Evolutionary conservation across 169 alveolate genomes (phyloP).

Genomic region (Plasmodium cynomolgi): DNA sequence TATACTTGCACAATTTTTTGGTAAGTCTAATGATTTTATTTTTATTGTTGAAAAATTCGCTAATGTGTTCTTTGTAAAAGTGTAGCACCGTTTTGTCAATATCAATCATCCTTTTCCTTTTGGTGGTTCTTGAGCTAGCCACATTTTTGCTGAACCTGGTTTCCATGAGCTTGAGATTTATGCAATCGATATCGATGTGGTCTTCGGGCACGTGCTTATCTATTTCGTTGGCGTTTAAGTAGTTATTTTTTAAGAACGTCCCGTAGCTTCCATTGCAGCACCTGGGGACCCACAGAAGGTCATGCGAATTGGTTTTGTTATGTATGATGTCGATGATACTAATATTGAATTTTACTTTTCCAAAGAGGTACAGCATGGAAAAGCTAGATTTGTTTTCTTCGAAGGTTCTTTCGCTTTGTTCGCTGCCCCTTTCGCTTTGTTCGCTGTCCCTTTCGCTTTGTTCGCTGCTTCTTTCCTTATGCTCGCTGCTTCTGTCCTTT

Average conservation of each 20-base stretch:
- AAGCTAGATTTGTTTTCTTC: conserved; percentile 71
- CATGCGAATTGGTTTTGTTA: conserved; percentile 69
- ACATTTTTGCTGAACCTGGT: conserved; percentile 73
- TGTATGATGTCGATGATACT: conserved; percentile 73
- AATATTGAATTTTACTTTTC: conserved; percentile 70
- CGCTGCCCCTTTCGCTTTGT: neutral
- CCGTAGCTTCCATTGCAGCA: conserved; percentile 75
- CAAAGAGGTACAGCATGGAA: conserved; percentile 67
- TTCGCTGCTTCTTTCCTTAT: neutral
- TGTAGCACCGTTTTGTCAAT: conserved; percentile 74
- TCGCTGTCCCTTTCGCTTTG: neutral
- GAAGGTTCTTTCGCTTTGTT: neutral
- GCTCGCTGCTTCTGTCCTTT: too few species aligned
- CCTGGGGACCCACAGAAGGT: conserved; percentile 74
- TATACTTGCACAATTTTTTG: conserved; percentile 67
- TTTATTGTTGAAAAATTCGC: conserved; percentile 69
- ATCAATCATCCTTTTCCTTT: conserved; percentile 76
- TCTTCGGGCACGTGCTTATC: conserved; percentile 65
- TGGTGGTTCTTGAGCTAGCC: conserved; percentile 73
- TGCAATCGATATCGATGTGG: conserved; percentile 63
- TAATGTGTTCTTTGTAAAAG: conserved; percentile 72
- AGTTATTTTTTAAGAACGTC: conserved; percentile 59
- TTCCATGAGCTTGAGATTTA: conserved; percentile 68
- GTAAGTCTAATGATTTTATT: conserved; percentile 66
- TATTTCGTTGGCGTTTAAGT: conserved; percentile 40